Base-by-base conservation (phyloP, 495 filamentous ascomycete genomes). In the Aspergillus biplanus region DNA sequence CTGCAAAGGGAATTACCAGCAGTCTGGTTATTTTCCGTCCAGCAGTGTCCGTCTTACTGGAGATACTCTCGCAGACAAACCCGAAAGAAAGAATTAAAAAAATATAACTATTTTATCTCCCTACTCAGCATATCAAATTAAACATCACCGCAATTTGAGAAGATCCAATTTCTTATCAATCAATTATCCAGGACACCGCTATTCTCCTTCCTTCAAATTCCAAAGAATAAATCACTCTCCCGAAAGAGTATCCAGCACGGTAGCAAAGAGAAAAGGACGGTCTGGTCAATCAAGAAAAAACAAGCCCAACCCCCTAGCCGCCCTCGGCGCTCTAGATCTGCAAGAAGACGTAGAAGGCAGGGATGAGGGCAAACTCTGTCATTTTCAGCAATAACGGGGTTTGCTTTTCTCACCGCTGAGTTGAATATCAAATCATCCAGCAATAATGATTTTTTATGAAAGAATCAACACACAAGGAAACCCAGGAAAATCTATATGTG, bases 131-230 rank as follows among this genome's bases (percentile, higher is more conserved):
- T 12, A 44, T 12, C 3, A 27, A 31, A 21, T 21, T 16, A 1
- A 0, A 27, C 47, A 50, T 27, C 47, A 50, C 47, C 47, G 47
- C 47, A 50, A 27, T 50, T 50, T 49, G 16, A 7, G 21, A 27
- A 27, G 21, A 27, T 27, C 47, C 16, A 5, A 9, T 5, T 50
- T 27, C 47, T 21, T 18, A 50, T 4, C 6, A n/a, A 49, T 49
- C 16, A 18, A 9, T 27, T 7, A 50, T 1, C 47, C 13, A 27
- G n/a, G 9, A 50, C 21, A 18, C 47, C 47, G 16, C 16, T 50
- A 21, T 50, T 50, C 47, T 16, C 46, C 46, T n/a, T 21, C 46
- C 46, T 50, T 7, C 47, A 31, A 50, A 50, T 31, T 18, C n/a
- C 47, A 7, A 50, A 18, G 27, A 18, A n/a, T 18, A 27, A 50